Base-by-base conservation (phyloP, 257 asterid genomes). In the Salvia splendens region DNA sequence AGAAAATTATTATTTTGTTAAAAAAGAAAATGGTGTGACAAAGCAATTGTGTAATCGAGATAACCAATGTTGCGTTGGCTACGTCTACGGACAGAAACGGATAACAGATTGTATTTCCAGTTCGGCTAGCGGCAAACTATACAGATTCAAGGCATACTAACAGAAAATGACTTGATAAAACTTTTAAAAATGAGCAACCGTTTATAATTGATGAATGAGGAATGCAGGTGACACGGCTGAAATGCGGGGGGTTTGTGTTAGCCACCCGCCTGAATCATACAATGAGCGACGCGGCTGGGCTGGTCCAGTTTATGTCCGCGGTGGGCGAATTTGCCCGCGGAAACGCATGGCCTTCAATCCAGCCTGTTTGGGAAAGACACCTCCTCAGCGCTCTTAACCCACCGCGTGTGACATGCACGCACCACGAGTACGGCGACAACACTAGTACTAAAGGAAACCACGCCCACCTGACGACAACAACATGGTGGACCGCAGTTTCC, bases 261-360 rank as follows among this genome's bases (percentile, higher is more conserved):
- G 87, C 87, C 1, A 43, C 81, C 20, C 86, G 88, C 30, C 78
- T 81, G 14, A 87, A 89, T 35, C 96, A 89, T 82, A 75, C 92
- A 0, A 77, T 87, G 82, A 12, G 86, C 33, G 96, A 89, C n/a
- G 95, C 77, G 2, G 54, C 79, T 0, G 96, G 96, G 4, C 78
- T 87, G 0, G 81, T 72, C 35, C 92, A 80, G 47, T 89, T 89
- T 71, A 75, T 83, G 87, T 30, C 71, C 0, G 87, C 90, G 7
- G 71, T 86, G 0, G 87, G 79, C 6, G 92, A 89, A 69, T 67
- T 86, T 0, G 95, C 96, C 3, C 76, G 81, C 8, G 96, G 90
- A 1, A 75, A 76, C 0, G 30, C 68, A 1, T 40, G 50, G 47
- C 96, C 92, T 4, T 81, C 90, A 0, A 46, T 73, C 0, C 35